These are phyloP conservation scores for Colletotrichum tofieldiae DNA, from an alignment of 2,329 filamentous ascomycete species.

Conservation along the genomic window DNA sequence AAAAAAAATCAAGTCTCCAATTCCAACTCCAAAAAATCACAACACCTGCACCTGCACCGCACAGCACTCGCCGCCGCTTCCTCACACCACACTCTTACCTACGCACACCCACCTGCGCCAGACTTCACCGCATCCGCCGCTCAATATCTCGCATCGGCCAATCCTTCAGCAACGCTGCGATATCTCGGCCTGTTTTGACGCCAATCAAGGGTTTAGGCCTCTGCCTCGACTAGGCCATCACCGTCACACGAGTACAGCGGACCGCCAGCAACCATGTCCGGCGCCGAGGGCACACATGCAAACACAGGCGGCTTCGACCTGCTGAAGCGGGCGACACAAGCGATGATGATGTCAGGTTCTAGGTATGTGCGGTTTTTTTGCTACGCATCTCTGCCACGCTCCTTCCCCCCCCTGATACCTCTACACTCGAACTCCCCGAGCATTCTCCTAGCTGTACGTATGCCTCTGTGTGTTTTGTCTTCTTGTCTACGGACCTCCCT, in stretches of 20 bases:
- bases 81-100: slow-evolving; percentile 19
- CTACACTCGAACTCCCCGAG: not conserved
- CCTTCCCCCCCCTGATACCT: slow-evolving; percentile 4
- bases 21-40: slow-evolving; percentile 41
- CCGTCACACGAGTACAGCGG: slow-evolving; percentile 18
- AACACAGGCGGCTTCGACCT: slow-evolving; percentile 68
- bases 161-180: slow-evolving; percentile 26
- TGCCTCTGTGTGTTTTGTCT: not conserved
- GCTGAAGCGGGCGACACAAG: slow-evolving; percentile 73
- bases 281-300: slow-evolving; percentile 60
- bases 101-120: slow-evolving; percentile 22
- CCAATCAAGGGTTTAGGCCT: slow-evolving; percentile 36
- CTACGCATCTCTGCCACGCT: slow-evolving; percentile 45
- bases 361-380: slow-evolving; percentile 38
- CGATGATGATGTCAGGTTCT: slow-evolving; percentile 73
- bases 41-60: slow-evolving; percentile 32
- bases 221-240: slow-evolving; percentile 42
- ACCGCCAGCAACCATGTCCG: slow-evolving; percentile 60
- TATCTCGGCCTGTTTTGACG: slow-evolving; percentile 42
- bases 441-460: not conserved
- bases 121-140: slow-evolving; percentile 13
- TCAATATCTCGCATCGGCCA: slow-evolving; percentile 13
- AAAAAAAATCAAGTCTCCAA: slow-evolving; percentile 42
- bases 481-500: slow-evolving; percentile 1
- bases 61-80: slow-evolving; percentile 26